phyloP scores from a whole-genome alignment of 2,329 filamentous ascomycete species.

The Alternaria sp. region DNA sequence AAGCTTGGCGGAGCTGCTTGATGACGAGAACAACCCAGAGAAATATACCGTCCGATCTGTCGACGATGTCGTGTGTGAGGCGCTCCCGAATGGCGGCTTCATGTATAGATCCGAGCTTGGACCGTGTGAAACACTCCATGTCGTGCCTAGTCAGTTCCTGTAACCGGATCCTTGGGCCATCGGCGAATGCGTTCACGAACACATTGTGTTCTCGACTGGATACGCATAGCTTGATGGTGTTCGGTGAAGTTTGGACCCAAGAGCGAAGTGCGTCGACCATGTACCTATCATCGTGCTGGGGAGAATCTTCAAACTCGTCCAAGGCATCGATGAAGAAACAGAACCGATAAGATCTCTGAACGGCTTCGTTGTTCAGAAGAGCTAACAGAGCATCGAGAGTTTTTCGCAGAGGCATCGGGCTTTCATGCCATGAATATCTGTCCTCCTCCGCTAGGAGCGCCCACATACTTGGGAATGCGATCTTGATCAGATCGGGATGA shows the following conservation, averaged over 20 bases:
- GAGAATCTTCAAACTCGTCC: fast-evolving
- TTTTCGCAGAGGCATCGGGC: too few relatives aligned
- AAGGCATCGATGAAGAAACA: neutral
- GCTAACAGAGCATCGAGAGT: neutral
- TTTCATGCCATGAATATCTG: too few relatives aligned
- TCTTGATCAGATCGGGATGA: too few relatives aligned
- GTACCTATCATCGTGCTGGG: fast-evolving
- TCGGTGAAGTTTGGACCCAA: neutral
- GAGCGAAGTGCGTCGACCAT: neutral
- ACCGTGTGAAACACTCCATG: neutral
- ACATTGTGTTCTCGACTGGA: neutral
- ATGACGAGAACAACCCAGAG: neutral
- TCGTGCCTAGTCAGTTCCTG: neutral
- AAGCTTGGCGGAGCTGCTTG: neutral
- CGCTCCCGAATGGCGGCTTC: neutral
- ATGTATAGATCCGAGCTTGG: neutral
- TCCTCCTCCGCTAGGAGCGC: too few relatives aligned
- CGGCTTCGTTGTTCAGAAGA: neutral
- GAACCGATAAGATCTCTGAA: neutral
- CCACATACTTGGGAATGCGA: too few relatives aligned
- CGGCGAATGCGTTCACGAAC: neutral
- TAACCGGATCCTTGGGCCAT: neutral
- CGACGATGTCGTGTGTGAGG: fast-evolving
- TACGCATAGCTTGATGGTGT: neutral
- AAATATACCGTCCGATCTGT: neutral